Evolutionary conservation across 2,329 filamentous ascomycete species (phyloP).

Genomic region (Ascochyta rabiei): DNA sequence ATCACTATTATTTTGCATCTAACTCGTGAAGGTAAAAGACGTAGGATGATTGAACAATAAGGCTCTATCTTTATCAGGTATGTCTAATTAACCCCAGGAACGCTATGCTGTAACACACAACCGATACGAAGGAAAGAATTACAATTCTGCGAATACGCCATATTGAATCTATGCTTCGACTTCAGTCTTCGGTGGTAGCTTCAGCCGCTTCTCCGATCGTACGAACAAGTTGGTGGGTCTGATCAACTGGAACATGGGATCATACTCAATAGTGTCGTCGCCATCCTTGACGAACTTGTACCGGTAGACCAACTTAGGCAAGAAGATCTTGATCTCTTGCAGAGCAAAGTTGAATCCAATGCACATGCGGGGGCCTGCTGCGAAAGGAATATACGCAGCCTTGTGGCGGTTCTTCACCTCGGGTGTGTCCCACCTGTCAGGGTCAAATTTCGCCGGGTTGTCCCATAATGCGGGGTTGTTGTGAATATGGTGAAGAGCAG

Average conservation of each 20-base stretch:
- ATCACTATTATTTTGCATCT: too few relatives aligned
- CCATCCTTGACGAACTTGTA: slow-evolving; percentile 63
- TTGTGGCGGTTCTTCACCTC: slow-evolving; percentile 38
- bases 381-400: slow-evolving; percentile 65
- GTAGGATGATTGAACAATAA: too few relatives aligned
- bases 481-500: slow-evolving; percentile 54
- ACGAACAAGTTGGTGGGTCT: slow-evolving; percentile 63
- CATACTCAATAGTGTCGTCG: slow-evolving; percentile 61
- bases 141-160: neutral
- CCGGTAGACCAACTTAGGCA: slow-evolving; percentile 64
- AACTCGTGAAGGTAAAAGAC: too few relatives aligned
- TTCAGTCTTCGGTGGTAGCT: slow-evolving; percentile 52
- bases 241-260: slow-evolving; percentile 65
- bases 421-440: slow-evolving; percentile 48
- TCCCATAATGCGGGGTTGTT: slow-evolving; percentile 64
- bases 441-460: slow-evolving; percentile 63
- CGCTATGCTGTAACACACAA: slow-evolving; percentile 8
- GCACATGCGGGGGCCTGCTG: slow-evolving; percentile 62
- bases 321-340: slow-evolving; percentile 64
- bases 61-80: neutral
- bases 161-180: neutral
- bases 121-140: neutral
- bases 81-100: slow-evolving; percentile 10
- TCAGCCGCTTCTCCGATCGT: slow-evolving; percentile 55
- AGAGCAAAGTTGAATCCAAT: slow-evolving; percentile 70